Evolutionary conservation across 2,329 filamentous ascomycete species (phyloP).

Genomic region (Metarhizium album): DNA sequence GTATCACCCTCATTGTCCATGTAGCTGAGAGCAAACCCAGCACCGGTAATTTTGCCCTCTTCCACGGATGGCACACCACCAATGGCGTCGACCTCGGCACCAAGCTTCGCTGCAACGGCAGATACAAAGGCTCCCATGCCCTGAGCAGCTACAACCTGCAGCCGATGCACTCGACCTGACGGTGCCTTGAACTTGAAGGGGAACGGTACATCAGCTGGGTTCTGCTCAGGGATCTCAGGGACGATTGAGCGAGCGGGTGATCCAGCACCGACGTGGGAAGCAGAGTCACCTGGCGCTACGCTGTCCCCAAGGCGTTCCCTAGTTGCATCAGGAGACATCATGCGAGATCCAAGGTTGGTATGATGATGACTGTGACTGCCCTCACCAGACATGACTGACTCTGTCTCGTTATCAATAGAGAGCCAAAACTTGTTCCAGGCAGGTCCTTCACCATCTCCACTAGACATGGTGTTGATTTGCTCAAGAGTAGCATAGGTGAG

Average conservation of each 20-base stretch:
- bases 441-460: conserved; percentile 79
- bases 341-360: conserved; percentile 54
- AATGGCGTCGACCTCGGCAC: conserved; percentile 68
- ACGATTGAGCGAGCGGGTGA: conserved; percentile 60
- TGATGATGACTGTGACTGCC: conserved; percentile 61
- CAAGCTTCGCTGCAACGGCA: conserved; percentile 74
- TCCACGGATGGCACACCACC: conserved; percentile 71
- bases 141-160: conserved; percentile 72
- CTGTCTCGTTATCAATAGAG: conserved; percentile 86
- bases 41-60: conserved; percentile 63
- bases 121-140: conserved; percentile 72
- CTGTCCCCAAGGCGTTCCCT: conserved; percentile 68
- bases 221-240: conserved; percentile 39
- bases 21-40: conserved; percentile 88
- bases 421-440: conserved; percentile 99
- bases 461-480: conserved; percentile 93
- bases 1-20: conserved; percentile 95
- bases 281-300: conserved; percentile 85
- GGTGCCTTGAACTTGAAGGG: conserved; percentile 99
- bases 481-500: conserved; percentile 96
- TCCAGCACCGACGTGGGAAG: conserved; percentile 79
- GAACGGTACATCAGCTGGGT: conserved; percentile 66
- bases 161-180: conserved; percentile 81
- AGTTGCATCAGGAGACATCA: conserved; percentile 69
- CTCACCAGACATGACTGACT: conserved; percentile 92